phyloP scores from a whole-genome alignment of 2,329 filamentous ascomycete genomes.

The Aquanectria penicillioides region DNA sequence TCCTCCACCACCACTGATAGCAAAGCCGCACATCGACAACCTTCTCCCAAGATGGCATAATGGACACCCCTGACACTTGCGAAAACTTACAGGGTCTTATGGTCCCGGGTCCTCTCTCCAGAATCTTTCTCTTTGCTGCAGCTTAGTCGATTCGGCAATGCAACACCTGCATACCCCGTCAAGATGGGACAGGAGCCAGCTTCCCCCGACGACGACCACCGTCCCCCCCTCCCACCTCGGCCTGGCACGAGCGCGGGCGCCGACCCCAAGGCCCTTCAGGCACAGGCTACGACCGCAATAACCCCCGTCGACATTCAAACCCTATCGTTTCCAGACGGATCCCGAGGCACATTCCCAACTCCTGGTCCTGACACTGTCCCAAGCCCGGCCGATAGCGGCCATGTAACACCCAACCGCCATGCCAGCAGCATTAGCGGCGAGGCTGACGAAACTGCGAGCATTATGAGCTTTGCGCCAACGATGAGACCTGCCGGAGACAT shows the following conservation, averaged over 20 bases:
- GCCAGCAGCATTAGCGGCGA: slow-evolving; percentile 54
- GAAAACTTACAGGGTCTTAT: slow-evolving; percentile 26
- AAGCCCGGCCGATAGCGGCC: slow-evolving; percentile 52
- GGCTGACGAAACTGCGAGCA: slow-evolving; percentile 70
- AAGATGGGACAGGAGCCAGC: slow-evolving; percentile 44
- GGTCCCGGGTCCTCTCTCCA: slow-evolving; percentile 15
- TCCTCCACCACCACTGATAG: slow-evolving; percentile 14
- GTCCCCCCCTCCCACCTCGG: slow-evolving; percentile 66
- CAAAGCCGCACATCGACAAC: slow-evolving; percentile 18
- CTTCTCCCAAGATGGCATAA: slow-evolving; percentile 46
- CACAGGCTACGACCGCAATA: slow-evolving; percentile 84
- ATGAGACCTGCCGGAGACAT: slow-evolving; percentile 74
- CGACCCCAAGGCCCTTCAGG: slow-evolving; percentile 57
- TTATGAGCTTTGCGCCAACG: slow-evolving; percentile 73
- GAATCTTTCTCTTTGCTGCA: neutral
- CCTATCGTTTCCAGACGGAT: slow-evolving; percentile 76
- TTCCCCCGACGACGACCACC: slow-evolving; percentile 54
- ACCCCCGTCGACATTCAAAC: slow-evolving; percentile 85
- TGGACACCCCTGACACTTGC: slow-evolving; percentile 30
- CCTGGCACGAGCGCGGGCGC: slow-evolving; percentile 49
- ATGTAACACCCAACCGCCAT: slow-evolving; percentile 50
- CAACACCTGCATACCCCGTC: slow-evolving; percentile 30
- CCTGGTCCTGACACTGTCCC: slow-evolving; percentile 48
- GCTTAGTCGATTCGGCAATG: slow-evolving; percentile 40
- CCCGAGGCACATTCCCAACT: slow-evolving; percentile 69